phyloP scores from a whole-genome alignment of 768 basidiomycete genomes.

The Tulasnella calospora region DNA sequence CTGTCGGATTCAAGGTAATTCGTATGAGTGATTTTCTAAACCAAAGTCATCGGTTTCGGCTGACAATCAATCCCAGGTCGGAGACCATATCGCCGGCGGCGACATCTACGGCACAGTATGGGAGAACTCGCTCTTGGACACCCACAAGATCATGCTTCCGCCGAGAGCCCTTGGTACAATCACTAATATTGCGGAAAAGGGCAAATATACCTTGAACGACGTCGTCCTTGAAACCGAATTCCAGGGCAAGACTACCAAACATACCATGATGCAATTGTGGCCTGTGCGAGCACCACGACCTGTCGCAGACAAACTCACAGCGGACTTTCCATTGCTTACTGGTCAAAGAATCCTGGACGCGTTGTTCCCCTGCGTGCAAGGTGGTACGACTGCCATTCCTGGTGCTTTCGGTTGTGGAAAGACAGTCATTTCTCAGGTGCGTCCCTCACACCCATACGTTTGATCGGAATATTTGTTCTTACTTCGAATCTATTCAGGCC shows the following conservation, averaged over 20 bases:
- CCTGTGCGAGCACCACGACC: constrained; percentile 97
- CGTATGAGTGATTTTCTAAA: background rate
- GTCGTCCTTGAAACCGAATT: constrained; percentile 96
- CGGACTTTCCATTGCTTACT: constrained; percentile 85
- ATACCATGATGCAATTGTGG: constrained; percentile 98
- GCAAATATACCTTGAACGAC: constrained; percentile 90
- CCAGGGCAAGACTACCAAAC: constrained; percentile 86
- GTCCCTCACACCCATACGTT: background rate
- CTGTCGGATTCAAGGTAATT: constrained; percentile 66
- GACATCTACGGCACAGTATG: constrained; percentile 94
- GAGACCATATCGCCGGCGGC: constrained; percentile 95
- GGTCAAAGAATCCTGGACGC: constrained; percentile 97
- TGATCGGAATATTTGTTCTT: background rate
- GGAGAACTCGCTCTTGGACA: constrained; percentile 93
- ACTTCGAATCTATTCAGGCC: constrained; percentile 42
- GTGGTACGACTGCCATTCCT: constrained; percentile 94
- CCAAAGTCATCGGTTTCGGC: background rate
- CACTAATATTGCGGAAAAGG: constrained; percentile 88
- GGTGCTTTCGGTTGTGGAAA: constrained; percentile 99
- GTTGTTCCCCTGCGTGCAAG: constrained; percentile 97
- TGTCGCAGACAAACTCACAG: constrained; percentile 90
- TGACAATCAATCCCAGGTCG: constrained; percentile 51
- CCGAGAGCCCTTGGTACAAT: constrained; percentile 94
- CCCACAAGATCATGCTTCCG: constrained; percentile 95
- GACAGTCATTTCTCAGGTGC: constrained; percentile 87